Evolutionary conservation across 768 basidiomycete genomes (phyloP).

Genomic region (Russula foetens): DNA sequence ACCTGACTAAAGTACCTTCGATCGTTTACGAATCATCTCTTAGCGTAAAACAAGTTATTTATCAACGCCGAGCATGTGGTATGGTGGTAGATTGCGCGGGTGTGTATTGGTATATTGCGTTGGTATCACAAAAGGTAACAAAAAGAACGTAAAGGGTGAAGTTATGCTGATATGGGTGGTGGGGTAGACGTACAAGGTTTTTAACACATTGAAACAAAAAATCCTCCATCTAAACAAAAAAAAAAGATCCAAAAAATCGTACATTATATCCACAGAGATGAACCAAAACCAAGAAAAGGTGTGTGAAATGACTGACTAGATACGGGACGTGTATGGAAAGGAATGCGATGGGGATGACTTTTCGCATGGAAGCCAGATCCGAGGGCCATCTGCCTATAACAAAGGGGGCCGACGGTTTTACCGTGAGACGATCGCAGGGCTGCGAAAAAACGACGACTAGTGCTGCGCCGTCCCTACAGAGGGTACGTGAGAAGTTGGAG

Average conservation of each 20-base stretch:
- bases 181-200: background rate
- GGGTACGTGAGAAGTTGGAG: background rate
- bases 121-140: background rate
- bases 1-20: too few species aligned
- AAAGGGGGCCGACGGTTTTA: background rate
- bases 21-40: too few species aligned
- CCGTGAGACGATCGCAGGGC: background rate
- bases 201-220: background rate
- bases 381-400: background rate
- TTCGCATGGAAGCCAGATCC: background rate
- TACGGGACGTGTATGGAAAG: background rate
- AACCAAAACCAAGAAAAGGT: slow-evolving; percentile 1
- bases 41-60: too few species aligned
- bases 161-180: background rate
- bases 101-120: background rate
- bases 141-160: background rate
- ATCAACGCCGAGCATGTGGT: background rate
- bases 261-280: background rate
- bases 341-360: background rate
- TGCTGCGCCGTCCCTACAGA: background rate
- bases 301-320: background rate
- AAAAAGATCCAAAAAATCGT: background rate
- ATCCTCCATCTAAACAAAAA: background rate
- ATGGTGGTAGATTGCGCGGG: background rate
- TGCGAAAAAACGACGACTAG: too few species aligned